A percentile compares a stretch with the other conserved stretches of the same genome.
Conservation (phyloP, 2,329 filamentous ascomycete species). For the Boeremia exigua region DNA sequence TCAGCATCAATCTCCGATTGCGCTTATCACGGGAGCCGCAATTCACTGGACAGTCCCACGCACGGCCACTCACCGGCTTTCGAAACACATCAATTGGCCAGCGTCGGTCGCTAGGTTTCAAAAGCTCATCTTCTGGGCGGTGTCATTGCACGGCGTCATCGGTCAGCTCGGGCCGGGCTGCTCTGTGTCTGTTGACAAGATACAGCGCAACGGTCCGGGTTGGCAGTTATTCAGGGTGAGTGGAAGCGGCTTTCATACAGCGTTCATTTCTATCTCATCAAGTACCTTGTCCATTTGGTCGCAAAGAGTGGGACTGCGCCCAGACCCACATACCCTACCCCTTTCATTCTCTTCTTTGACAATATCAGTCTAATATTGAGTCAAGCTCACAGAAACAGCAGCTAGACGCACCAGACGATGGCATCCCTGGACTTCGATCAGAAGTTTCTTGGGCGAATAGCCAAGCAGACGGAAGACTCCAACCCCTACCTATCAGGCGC, state of each 20-base stretch:
- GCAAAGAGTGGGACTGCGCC: background rate
- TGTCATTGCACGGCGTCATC: conserved; percentile 31
- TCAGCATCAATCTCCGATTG: conserved; percentile 27
- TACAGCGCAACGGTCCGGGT: conserved; percentile 43
- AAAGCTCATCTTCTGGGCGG: conserved; percentile 35
- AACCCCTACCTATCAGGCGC: conserved; percentile 81
- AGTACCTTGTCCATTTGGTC: background rate
- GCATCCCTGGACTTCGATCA: conserved; percentile 97
- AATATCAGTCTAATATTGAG: background rate
- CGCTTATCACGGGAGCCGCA: conserved; percentile 40
- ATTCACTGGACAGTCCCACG: conserved; percentile 40
- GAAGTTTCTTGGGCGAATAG: conserved; percentile 91
- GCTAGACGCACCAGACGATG: conserved; percentile 61
- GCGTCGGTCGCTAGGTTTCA: conserved; percentile 32
- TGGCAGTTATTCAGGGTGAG: conserved; percentile 29
- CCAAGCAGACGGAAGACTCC: conserved; percentile 76
- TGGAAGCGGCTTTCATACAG: background rate
- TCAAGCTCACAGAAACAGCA: conserved; percentile 1
- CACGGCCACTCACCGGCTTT: conserved; percentile 29
- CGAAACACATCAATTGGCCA: conserved; percentile 44
- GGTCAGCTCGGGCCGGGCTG: conserved; percentile 42
- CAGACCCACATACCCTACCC: background rate
- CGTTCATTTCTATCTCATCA: background rate
- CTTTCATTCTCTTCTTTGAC: background rate
- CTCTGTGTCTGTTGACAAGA: conserved; percentile 40